Evolutionary conservation across 768 basidiomycete genomes (phyloP), one percentile per base, ranked within the genome.

Genomic region (Lactifluus pinguis): DNA sequence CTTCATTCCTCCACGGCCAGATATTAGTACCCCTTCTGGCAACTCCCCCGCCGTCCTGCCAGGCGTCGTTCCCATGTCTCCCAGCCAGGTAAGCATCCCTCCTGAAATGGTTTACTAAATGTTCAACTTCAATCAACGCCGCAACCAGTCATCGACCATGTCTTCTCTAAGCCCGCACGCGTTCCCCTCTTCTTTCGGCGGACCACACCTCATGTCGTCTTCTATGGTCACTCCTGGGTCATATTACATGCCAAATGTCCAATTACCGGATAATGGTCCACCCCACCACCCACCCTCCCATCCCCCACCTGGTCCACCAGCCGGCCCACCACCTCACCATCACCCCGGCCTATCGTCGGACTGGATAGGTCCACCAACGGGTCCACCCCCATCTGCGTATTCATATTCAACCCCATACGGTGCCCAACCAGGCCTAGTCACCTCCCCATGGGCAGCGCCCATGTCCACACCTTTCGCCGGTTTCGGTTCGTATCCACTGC

Each of bases 401-500:
- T 53, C 13, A 13, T 58, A 63, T 29, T 53, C 13, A 9, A 58
- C 62, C 19, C 64, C 55, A 6, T 61, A 49, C n/a, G 52, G 42
- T 38, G 25, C 21, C 9, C 61, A 17, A 5, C 30, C 32, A 6
- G 51, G 56, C 5, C 10, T 62, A 21, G 44, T 41, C 9, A 34
- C 49, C 30, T 62, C 61, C 5, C 61, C 61, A 21, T 62, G 61
- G 61, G 1, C 11, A 19, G 21, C 19, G n/a, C 45, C 55, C 19
- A 44, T 53, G 59, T 19, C 60, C 29, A 58, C 65, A 25, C 66
- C 66, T 32, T 63, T 53, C 47, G 70, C 72, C 1, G 70, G 36
- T 0, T 77, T 68, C 48, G 68, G 59, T 41, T 45, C 67, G 17
- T 77, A 69, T 30, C 67, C 65, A 19, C 75, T 76, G 4, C 72